Evolutionary conservation across 2,329 filamentous ascomycete species (phyloP), one percentile per base, ranked within the genome.

Genomic region (Pseudogymnoascus sp.): DNA sequence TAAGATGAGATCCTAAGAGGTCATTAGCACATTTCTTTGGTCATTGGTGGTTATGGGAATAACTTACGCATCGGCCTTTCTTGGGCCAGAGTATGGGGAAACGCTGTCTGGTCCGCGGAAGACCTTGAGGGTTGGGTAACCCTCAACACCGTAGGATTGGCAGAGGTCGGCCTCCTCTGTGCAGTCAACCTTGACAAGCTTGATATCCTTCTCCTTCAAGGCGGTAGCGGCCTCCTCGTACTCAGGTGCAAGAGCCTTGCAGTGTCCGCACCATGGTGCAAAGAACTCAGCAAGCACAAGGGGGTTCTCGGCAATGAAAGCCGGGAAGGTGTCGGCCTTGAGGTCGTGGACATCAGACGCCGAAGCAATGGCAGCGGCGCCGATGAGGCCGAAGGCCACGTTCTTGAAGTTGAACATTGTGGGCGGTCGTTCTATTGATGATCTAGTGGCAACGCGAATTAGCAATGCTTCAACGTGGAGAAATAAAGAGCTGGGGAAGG

Each of bases 111-210:
- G 77, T 69, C 94, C 93, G 71, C 93, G 91, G 91, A 99, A 99
- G 78, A 99, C 85, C 87, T 97, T 99, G 74, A 99, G 85, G 68
- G 94, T 99, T 65, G 94, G 94, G 83, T 99, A 99, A 67, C 94
- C 94, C 82, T 97, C 91, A 43, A 99, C 92, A 65, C 90, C 92
- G 71, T 89, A 90, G 69, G 84, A 80, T 76, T 91, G 84, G 85
- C 94, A 99, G 68, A 99, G 88, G 35, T 96, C 91, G 65, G 86
- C 80, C 82, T 99, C 90, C 75, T 89, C 91, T 72, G 93, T 97
- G 83, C 94, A 97, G 81, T 97, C 93, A 69, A 95, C 78, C 85
- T 95, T 94, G 76, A 82, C 88, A 61, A 95, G 82, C 72, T 83
- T 84, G 77, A 94, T 93, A 74, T 89, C 82, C 85, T 93, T 94